These are phyloP conservation scores for Sugiyamaella smithiae DNA, from an alignment of 805 yeast genomes.

Conservation along the genomic window DNA sequence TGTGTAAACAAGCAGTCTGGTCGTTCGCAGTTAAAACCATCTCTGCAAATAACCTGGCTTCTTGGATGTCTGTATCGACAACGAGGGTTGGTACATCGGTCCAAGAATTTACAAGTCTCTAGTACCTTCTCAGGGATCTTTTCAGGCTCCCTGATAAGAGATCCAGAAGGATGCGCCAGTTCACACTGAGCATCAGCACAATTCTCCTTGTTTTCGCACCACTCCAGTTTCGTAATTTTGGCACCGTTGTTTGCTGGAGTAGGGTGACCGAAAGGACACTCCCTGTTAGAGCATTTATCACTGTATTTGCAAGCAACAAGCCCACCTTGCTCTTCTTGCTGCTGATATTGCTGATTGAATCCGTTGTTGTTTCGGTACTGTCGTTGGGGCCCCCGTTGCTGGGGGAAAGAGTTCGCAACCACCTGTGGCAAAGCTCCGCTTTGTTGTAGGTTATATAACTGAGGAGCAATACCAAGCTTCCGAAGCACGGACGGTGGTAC, in stretches of 20 bases:
- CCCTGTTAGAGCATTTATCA: constrained; percentile 65
- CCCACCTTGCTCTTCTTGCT: constrained; percentile 2
- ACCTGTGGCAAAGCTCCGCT: not conserved
- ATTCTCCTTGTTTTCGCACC: constrained; percentile 71
- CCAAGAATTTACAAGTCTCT: constrained; percentile 81
- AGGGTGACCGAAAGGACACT: constrained; percentile 90
- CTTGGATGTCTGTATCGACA: constrained; percentile 87
- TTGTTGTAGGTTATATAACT: not conserved
- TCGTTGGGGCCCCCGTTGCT: not conserved
- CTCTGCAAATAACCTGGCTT: constrained; percentile 71
- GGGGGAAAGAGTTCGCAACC: not conserved
- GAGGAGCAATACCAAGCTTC: not conserved
- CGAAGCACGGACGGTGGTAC: not conserved
- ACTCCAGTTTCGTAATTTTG: constrained; percentile 54
- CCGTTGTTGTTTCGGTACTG: not conserved
- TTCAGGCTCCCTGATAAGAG: constrained; percentile 36
- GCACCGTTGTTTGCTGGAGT: constrained; percentile 79
- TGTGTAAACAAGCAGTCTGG: constrained; percentile 81
- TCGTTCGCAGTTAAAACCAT: constrained; percentile 74
- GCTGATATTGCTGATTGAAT: not conserved
- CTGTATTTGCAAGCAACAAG: constrained; percentile 70
- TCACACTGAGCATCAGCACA: constrained; percentile 63
- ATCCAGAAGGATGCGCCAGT: constrained; percentile 82
- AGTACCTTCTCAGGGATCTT: constrained; percentile 49
- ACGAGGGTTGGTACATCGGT: constrained; percentile 68